A percentile compares a stretch with the other conserved stretches of the same genome.
Evolutionary conservation across 2,329 filamentous ascomycete species (phyloP).

Genomic region (Epicoccum nigrum): DNA sequence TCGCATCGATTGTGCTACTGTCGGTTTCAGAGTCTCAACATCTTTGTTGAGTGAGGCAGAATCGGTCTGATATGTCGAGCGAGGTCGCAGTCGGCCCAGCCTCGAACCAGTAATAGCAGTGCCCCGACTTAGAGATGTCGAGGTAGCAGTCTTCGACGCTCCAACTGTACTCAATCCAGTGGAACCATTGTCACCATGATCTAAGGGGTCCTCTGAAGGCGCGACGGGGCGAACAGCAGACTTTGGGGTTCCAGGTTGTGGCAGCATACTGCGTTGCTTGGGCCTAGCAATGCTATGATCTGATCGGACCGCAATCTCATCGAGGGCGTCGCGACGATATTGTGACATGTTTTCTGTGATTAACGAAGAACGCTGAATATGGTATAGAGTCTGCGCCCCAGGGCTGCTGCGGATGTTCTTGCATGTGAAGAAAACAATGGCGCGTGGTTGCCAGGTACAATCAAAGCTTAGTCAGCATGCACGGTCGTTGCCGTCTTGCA

Average conservation of each 20-base stretch:
- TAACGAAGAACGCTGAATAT: background rate
- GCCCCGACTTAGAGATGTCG: conserved; percentile 10
- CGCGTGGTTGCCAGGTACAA: conserved; percentile 3
- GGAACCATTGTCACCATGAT: background rate
- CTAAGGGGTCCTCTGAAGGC: background rate
- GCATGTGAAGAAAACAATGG: conserved; percentile 9
- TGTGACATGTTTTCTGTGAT: conserved; percentile 1
- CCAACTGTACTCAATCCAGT: background rate
- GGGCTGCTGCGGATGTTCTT: background rate
- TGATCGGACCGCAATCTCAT: background rate
- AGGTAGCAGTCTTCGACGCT: background rate
- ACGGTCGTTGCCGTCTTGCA: background rate
- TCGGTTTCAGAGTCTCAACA: conserved; percentile 13
- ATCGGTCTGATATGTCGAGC: conserved; percentile 39
- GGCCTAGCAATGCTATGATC: background rate
- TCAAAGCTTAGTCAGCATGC: conserved; percentile 6
- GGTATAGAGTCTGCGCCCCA: conserved; percentile 1
- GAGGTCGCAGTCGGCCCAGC: conserved; percentile 34
- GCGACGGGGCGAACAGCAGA: conserved; percentile 8
- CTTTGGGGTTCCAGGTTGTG: conserved; percentile 41
- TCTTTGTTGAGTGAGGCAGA: conserved; percentile 15
- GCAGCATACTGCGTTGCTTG: conserved; percentile 39
- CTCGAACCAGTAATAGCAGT: conserved; percentile 11
- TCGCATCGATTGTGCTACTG: conserved; percentile 22
- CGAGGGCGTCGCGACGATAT: background rate